Evolutionary conservation across 2,329 filamentous ascomycete species (phyloP), one percentile per base, ranked within the genome.

Genomic region (Venturia carpophila): DNA sequence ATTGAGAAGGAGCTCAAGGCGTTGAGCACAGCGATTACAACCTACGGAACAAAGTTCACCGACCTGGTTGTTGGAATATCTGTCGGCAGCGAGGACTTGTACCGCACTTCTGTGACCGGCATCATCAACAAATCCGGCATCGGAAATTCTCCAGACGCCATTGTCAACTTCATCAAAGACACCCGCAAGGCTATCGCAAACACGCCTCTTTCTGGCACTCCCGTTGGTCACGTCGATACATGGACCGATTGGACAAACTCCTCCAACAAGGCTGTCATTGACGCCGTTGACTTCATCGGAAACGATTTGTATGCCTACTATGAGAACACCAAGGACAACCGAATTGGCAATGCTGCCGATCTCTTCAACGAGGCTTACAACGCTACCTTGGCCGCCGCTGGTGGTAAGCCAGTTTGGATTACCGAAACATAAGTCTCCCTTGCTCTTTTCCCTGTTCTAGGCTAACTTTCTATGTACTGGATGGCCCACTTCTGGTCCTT

Each of bases 71-170:
- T 75, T 49, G 75, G 71, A 19, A 71, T 76, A 39, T 74, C 73
- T 5, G 72, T 76, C 52, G 75, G 75, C 63, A 74, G 71, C 67
- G 75, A 76, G 68, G 75, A 76, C 60, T 66, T 94, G 55, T 94
- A 94, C 82, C 88, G 90, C 11, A 64, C 42, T 17, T 56, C 45
- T 10, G 62, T 58, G 19, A 56, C 62, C 11, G 62, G 62, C 37
- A 41, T 64, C 17, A 58, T 41, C 30, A 64, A 64, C 62, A 64
- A 64, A n/a, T 45, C 62, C 5, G 62, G 62, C 17, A 34, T 64
- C 7, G 62, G 62, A 47, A 41, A 47, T 17, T n/a, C 34, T 27
- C 62, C 62, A 41, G 45, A 55, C 15, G 49, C 49, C 13, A 52
- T 64, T n/a, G 62, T 52, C 17, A 58, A 58, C 45, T 64, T 64